A percentile compares a stretch with the other conserved stretches of the same genome.
Conservation (phyloP, 1,284 basidiomycete genomes). For the Cryptococcus depauperatus region DNA sequence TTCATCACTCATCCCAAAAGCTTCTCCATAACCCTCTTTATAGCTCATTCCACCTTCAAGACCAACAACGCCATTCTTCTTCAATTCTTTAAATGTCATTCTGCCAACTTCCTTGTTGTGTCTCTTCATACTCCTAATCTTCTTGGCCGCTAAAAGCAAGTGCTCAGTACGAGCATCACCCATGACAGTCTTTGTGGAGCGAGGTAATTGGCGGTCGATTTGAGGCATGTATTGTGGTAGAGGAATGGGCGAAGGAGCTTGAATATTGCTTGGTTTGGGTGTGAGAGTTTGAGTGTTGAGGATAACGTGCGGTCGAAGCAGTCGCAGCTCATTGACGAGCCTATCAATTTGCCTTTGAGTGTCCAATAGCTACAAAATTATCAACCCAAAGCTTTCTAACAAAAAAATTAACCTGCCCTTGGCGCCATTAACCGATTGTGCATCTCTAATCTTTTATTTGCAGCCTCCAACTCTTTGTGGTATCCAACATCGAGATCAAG, state of each 20-base stretch:
- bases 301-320: conserved; percentile 39
- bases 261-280: neutral
- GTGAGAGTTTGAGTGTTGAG: conserved; percentile 19
- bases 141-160: conserved; percentile 39
- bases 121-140: conserved; percentile 33
- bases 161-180: conserved; percentile 44
- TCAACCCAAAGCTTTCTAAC: neutral
- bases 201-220: neutral
- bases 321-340: conserved; percentile 41
- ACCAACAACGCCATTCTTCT: conserved; percentile 33
- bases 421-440: conserved; percentile 44
- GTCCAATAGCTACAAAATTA: conserved; percentile 31
- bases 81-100: conserved; percentile 35
- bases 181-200: conserved; percentile 23
- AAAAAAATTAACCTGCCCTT: conserved; percentile 20
- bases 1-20: conserved; percentile 11
- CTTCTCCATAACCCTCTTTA: conserved; percentile 37
- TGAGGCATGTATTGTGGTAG: conserved; percentile 2
- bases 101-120: conserved; percentile 24
- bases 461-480: conserved; percentile 41
- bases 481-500: conserved; percentile 42
- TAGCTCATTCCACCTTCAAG: conserved; percentile 40
- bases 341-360: conserved; percentile 41
- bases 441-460: conserved; percentile 43
- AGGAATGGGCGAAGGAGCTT: neutral